Conservation (phyloP, 352 stramenopile species). For the Globisporangium iwayamae region DNA sequence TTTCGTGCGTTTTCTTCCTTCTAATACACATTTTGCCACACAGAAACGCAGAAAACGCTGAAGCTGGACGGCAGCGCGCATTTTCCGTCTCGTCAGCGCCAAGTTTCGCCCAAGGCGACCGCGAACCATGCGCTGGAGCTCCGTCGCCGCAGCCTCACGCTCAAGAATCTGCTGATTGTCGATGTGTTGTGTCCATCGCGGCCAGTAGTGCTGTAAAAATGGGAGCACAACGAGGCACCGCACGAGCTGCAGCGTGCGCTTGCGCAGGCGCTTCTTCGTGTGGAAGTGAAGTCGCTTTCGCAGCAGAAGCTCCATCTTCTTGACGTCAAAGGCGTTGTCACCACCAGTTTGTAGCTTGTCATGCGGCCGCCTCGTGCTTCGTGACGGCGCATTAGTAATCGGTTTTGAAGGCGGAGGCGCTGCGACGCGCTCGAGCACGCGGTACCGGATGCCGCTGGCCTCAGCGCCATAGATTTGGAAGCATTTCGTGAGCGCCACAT, state of each 20-base stretch:
- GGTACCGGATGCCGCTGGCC: constrained; percentile 47
- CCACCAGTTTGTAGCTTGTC: background rate
- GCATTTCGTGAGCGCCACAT: constrained; percentile 37
- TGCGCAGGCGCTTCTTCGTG: constrained; percentile 22
- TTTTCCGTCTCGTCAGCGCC: background rate
- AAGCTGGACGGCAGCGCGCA: constrained; percentile 25
- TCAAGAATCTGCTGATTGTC: constrained; percentile 22
- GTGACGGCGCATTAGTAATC: background rate
- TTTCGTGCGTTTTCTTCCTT: constrained; percentile 6
- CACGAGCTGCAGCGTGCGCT: constrained; percentile 37
- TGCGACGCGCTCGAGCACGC: constrained; percentile 47
- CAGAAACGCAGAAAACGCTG: constrained; percentile 30
- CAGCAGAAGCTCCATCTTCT: constrained; percentile 49
- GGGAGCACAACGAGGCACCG: constrained; percentile 32
- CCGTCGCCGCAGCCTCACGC: constrained; percentile 24
- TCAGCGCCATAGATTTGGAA: constrained; percentile 41
- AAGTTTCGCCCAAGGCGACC: constrained; percentile 11
- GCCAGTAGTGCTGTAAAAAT: constrained; percentile 27
- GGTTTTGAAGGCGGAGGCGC: constrained; percentile 12
- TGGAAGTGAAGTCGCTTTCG: constrained; percentile 34
- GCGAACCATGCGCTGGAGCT: constrained; percentile 40
- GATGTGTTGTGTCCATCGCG: constrained; percentile 22
- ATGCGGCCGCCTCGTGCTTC: background rate
- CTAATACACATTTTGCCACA: constrained; percentile 21
- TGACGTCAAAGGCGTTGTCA: constrained; percentile 39